Evolutionary conservation across 1,284 basidiomycete genomes (phyloP), one percentile per base, ranked within the genome.

Genomic region (Ceratobasidium sp.): DNA sequence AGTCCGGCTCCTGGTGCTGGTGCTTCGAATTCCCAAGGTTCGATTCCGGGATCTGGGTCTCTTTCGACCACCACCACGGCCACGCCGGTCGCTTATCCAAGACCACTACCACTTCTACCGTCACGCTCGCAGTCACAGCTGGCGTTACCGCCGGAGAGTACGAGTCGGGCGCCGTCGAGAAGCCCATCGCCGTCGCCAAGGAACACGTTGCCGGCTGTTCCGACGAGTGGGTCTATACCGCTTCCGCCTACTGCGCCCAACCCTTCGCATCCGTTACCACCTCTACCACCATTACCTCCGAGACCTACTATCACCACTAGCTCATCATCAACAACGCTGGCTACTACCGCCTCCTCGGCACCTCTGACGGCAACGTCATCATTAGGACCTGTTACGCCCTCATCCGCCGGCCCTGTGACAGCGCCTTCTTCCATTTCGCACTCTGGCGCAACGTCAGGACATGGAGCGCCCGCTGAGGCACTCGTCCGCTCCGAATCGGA

Each of bases 211-310:
- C 20, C 64, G n/a, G 40, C 64, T 12, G n/a, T 66, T 49, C 42
- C 64, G 64, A 66, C 64, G 42, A 49, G 33, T 15, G 64, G 64
- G 9, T 66, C 64, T 39, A 40, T 64, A n/a, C 61, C 64, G 20
- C 39, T 39, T 13, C 64, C 64, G 42, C 68, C 68, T 5, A 26
- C 53, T 13, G 53, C 68, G 15, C 53, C 68, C 39, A 70, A 70
- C 53, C 51, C 51, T 6, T 5, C 67, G 7, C 49, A 69, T 39
- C 55, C 68, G 23, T 33, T 69, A 6, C 64, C 44, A 28, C 23
- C 64, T n/a, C 64, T n/a, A 23, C 49, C 67, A 13, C 46, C 68
- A 39, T 12, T 58, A 44, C 18, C 61, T 20, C 44, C 61, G 13
- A 20, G 40, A 20, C 39, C 51, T 3, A 12, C n/a, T 12, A 9